Percentiles rank a stretch among this genome's conserved stretches.
phyloP scores from a whole-genome alignment of 768 basidiomycete species.

The Leccinum olivaceopallidum region DNA sequence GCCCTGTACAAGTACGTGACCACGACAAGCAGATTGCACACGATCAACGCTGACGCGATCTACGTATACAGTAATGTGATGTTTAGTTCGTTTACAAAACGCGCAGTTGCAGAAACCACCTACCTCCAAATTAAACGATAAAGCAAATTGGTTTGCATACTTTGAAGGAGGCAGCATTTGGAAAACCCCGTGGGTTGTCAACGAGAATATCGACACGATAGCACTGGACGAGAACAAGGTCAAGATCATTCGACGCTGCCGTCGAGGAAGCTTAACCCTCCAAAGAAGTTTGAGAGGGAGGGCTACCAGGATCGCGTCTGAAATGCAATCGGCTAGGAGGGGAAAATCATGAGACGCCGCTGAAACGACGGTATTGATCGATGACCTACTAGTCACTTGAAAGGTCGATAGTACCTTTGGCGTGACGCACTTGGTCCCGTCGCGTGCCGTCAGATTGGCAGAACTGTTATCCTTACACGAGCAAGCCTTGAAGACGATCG shows the following conservation, averaged over 20 bases:
- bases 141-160: not conserved
- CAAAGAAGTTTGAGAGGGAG: constrained; percentile 11
- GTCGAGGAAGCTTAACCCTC: constrained; percentile 14
- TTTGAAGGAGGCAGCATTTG: not conserved
- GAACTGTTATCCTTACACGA: not conserved
- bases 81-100: not conserved
- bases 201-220: constrained; percentile 8
- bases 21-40: constrained; percentile 19
- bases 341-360: not conserved
- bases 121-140: constrained; percentile 1
- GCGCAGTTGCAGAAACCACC: not conserved
- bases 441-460: not conserved
- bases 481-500: not conserved
- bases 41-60: constrained; percentile 3
- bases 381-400: not conserved
- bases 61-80: not conserved
- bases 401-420: not conserved
- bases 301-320: not conserved
- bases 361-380: not conserved
- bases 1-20: constrained; percentile 16
- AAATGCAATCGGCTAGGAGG: not conserved
- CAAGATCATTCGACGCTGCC: constrained; percentile 21
- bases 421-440: not conserved
- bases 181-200: not conserved
- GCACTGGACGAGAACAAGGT: constrained; percentile 13